Percentiles rank a stretch among this genome's conserved stretches.
Conservation (phyloP, 441 rosid genomes). For the Pelargonium citronellum region DNA sequence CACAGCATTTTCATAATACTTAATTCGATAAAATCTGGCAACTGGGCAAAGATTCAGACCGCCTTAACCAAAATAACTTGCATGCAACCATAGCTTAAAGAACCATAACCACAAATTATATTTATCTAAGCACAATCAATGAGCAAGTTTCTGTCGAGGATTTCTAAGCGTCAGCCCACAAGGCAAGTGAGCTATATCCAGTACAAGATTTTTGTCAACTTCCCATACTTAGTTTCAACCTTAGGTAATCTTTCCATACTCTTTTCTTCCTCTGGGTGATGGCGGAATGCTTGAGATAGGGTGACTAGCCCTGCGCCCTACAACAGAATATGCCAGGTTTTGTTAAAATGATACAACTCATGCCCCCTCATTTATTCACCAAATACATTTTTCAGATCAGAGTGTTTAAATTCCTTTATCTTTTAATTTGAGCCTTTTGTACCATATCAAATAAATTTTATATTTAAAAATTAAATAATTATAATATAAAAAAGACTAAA, state of each 20-base stretch:
- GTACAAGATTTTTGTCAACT: slow-evolving; percentile 50
- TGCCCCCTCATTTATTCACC: slow-evolving; percentile 11
- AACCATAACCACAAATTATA: slow-evolving; percentile 38
- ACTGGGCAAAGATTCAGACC: background rate
- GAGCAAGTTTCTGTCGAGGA: slow-evolving; percentile 41
- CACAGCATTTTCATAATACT: slow-evolving; percentile 15
- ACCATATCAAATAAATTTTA: background rate
- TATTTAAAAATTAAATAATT: background rate
- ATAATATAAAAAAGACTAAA: background rate
- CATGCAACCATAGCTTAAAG: slow-evolving; percentile 17
- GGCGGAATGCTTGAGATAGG: slow-evolving; percentile 64
- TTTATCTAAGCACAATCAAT: slow-evolving; percentile 66
- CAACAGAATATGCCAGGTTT: slow-evolving; percentile 25
- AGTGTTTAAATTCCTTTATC: background rate
- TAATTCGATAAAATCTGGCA: background rate
- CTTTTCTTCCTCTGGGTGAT: slow-evolving; percentile 83
- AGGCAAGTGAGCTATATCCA: slow-evolving; percentile 50
- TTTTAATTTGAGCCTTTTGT: no score
- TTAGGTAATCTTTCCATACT: slow-evolving; percentile 76
- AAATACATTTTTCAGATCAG: slow-evolving; percentile 14
- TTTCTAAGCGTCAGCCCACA: slow-evolving; percentile 51
- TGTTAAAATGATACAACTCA: slow-evolving; percentile 19
- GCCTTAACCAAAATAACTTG: slow-evolving; percentile 1
- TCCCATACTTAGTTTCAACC: slow-evolving; percentile 34
- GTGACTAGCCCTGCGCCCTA: slow-evolving; percentile 80